These are phyloP conservation scores for Neoascochyta sp. DNA, from an alignment of 2,329 filamentous ascomycete species.

Conservation along the genomic window DNA sequence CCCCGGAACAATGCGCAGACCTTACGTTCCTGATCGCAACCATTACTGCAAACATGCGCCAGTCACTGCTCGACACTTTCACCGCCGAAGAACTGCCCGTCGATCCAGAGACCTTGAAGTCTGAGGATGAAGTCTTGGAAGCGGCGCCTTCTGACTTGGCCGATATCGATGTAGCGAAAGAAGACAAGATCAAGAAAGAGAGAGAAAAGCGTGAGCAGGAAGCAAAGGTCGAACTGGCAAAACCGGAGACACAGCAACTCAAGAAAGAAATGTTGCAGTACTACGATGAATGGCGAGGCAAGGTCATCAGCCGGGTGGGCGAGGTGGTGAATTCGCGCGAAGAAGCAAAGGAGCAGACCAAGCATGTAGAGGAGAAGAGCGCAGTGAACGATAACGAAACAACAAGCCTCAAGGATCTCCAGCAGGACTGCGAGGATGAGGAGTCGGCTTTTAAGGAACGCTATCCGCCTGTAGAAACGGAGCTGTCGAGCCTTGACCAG, in stretches of 20 bases:
- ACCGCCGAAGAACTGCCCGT: conserved; percentile 24
- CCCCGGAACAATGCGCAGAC: conserved; percentile 44
- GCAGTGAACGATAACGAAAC: conserved; percentile 19
- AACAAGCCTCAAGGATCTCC: conserved; percentile 25
- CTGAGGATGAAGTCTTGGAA: conserved; percentile 21
- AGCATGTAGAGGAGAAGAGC: conserved; percentile 17
- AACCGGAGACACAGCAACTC: conserved; percentile 57
- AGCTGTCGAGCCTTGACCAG: conserved; percentile 55
- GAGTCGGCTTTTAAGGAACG: conserved; percentile 41
- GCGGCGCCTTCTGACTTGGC: conserved; percentile 22
- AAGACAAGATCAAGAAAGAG: conserved; percentile 32
- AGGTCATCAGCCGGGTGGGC: conserved; percentile 65
- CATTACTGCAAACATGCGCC: conserved; percentile 48
- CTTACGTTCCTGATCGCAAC: conserved; percentile 48
- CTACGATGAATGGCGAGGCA: conserved; percentile 77
- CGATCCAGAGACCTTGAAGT: conserved; percentile 13
- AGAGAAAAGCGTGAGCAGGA: conserved; percentile 29
- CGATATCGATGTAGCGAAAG: conserved; percentile 27
- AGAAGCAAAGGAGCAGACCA: conserved; percentile 30
- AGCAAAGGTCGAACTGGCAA: conserved; percentile 49
- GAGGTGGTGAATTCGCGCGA: conserved; percentile 54
- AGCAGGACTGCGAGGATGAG: conserved; percentile 30
- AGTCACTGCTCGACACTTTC: conserved; percentile 44
- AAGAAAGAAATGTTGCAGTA: conserved; percentile 66
- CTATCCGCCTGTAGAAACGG: conserved; percentile 42